A percentile compares a stretch with the other conserved stretches of the same genome.
phyloP scores from a whole-genome alignment of 169 alveolate genomes.

The Plasmodium cynomolgi region DNA sequence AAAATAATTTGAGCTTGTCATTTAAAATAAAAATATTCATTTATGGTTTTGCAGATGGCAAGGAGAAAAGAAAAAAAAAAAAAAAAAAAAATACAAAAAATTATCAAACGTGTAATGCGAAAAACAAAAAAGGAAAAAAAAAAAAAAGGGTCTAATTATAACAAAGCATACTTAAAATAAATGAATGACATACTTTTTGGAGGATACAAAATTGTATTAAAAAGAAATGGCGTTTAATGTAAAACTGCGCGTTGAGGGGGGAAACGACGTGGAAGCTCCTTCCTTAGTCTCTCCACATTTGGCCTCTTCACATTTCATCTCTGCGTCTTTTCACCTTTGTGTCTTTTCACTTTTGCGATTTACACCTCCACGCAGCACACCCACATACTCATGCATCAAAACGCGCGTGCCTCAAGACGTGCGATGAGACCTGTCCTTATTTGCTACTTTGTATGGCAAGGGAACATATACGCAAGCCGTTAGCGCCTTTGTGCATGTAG shows the following conservation, averaged over 20 bases:
- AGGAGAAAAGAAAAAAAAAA: neutral
- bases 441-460: neutral
- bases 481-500: neutral
- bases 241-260: neutral
- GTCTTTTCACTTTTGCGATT: neutral
- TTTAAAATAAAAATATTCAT: conserved; percentile 41
- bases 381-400: neutral
- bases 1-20: conserved; percentile 63
- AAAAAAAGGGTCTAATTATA: neutral
- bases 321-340: neutral
- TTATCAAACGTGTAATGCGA: neutral
- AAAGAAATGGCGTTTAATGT: neutral
- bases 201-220: neutral
- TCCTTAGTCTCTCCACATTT: neutral
- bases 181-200: neutral
- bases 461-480: neutral
- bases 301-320: neutral
- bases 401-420: conserved; percentile 1
- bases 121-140: neutral
- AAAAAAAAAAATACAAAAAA: neutral
- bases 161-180: neutral
- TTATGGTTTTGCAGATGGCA: neutral
- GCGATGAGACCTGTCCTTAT: neutral
- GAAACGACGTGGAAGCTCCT: neutral
- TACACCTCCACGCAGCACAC: neutral